Conservation (phyloP, 495 filamentous ascomycete genomes). For the Neurospora sp. region DNA sequence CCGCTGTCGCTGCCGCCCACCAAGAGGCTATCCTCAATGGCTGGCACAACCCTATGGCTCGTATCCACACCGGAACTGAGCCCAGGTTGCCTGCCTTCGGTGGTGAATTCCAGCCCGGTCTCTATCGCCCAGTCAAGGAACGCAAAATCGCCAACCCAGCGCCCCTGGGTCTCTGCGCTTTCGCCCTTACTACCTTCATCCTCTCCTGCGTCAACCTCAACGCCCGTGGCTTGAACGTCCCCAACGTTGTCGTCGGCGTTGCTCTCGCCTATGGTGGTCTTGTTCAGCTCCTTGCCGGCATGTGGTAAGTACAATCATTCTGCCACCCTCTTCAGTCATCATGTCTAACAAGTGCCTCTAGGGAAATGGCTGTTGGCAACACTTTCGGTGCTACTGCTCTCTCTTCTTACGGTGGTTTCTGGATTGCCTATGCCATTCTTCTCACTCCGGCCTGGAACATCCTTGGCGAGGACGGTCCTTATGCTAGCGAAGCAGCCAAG, state of each 20-base stretch:
- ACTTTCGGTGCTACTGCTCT: conserved; percentile 96
- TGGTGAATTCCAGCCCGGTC: conserved; percentile 93
- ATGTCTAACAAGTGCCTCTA: conserved; percentile 23
- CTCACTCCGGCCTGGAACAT: conserved; percentile 55
- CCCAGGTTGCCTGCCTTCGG: conserved; percentile 71
- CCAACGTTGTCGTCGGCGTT: conserved; percentile 60
- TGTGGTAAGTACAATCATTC: conserved; percentile 68
- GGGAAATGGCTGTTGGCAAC: conserved; percentile 98
- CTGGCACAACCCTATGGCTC: conserved; percentile 60
- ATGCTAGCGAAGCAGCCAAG: conserved; percentile 24
- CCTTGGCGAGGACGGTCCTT: conserved; percentile 50
- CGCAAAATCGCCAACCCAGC: conserved; percentile 86
- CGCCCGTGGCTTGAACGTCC: conserved; percentile 46
- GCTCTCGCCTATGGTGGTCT: conserved; percentile 81
- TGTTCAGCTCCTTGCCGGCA: conserved; percentile 86
- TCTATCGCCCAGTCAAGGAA: conserved; percentile 62
- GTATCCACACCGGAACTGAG: conserved; percentile 53
- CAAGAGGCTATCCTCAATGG: conserved; percentile 31
- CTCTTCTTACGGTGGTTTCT: conserved; percentile 96
- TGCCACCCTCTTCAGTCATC: not conserved
- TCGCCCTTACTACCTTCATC: conserved; percentile 93
- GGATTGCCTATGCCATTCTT: conserved; percentile 84
- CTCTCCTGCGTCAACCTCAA: conserved; percentile 76
- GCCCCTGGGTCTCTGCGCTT: conserved; percentile 76
- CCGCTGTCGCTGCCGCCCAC: conserved; percentile 6